phyloP scores from a whole-genome alignment of 2,329 filamentous ascomycete genomes.

The Diaporthe amygdali region DNA sequence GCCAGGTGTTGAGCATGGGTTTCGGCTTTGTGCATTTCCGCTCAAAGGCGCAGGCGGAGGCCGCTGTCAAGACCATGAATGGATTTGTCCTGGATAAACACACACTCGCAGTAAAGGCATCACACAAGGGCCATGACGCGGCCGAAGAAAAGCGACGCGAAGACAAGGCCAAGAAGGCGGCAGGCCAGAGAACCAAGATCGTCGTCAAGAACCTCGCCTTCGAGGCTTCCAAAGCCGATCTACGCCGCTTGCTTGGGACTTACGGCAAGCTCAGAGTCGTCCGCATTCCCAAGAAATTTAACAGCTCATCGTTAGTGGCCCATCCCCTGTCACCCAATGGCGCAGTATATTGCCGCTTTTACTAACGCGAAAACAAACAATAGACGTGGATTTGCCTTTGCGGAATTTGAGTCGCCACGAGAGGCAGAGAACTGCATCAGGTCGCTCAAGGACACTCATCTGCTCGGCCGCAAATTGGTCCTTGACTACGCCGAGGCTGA shows the following conservation, averaged over 20 bases:
- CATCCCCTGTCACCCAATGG: background rate
- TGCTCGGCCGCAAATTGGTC: constrained; percentile 87
- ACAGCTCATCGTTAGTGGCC: constrained; percentile 65
- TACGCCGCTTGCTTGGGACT: constrained; percentile 81
- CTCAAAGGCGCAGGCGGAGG: constrained; percentile 76
- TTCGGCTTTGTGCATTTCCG: constrained; percentile 95
- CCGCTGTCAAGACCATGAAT: constrained; percentile 85
- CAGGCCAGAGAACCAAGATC: constrained; percentile 83
- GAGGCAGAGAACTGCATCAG: constrained; percentile 91
- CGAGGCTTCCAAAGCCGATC: constrained; percentile 91
- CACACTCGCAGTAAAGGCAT: constrained; percentile 82
- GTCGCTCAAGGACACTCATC: constrained; percentile 88
- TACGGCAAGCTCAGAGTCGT: constrained; percentile 94
- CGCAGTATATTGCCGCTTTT: background rate
- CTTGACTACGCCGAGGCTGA: constrained; percentile 92
- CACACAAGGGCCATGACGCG: constrained; percentile 85
- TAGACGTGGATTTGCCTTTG: constrained; percentile 89
- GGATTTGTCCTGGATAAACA: constrained; percentile 87
- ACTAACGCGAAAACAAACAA: constrained; percentile 7
- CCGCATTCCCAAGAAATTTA: constrained; percentile 93
- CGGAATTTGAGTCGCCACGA: constrained; percentile 88
- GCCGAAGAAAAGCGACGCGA: constrained; percentile 85
- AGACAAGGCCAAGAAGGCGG: constrained; percentile 81
- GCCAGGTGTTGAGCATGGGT: constrained; percentile 91
- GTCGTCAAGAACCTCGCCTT: constrained; percentile 99